phyloP scores from a whole-genome alignment of 2,329 filamentous ascomycete species.

The Verticillium nonalfalfae region DNA sequence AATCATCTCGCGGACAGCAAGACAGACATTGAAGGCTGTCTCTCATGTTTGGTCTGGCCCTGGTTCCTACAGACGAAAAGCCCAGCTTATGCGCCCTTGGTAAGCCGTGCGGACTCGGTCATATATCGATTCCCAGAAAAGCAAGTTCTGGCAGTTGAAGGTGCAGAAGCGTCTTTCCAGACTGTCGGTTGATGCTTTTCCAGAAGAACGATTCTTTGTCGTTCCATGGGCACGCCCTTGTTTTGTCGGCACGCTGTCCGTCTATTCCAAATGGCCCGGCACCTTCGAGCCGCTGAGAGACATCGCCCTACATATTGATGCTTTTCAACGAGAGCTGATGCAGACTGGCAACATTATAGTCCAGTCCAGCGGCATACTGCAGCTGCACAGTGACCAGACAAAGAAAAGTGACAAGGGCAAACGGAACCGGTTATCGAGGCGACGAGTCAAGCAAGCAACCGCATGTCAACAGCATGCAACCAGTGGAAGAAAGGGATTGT shows the following conservation, averaged over 20 bases:
- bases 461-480: background rate
- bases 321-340: too few species aligned
- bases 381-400: background rate
- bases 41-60: background rate
- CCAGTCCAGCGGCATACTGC: background rate
- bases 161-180: background rate
- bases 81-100: background rate
- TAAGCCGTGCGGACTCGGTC: background rate
- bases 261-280: background rate
- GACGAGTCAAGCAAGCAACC: background rate
- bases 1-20: background rate
- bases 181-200: background rate
- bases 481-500: conserved; percentile 1
- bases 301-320: too few species aligned
- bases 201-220: background rate
- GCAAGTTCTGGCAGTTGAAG: background rate
- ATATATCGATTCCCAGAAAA: background rate
- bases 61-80: background rate
- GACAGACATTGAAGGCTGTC: background rate
- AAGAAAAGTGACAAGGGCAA: background rate
- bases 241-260: background rate
- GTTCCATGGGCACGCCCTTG: background rate
- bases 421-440: background rate
- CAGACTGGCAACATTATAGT: too few species aligned
- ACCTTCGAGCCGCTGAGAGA: too few species aligned